A percentile compares a stretch with the other conserved stretches of the same genome.
Evolutionary conservation across 257 asterid species (phyloP).

Genomic region (Lycium ferocissimum): DNA sequence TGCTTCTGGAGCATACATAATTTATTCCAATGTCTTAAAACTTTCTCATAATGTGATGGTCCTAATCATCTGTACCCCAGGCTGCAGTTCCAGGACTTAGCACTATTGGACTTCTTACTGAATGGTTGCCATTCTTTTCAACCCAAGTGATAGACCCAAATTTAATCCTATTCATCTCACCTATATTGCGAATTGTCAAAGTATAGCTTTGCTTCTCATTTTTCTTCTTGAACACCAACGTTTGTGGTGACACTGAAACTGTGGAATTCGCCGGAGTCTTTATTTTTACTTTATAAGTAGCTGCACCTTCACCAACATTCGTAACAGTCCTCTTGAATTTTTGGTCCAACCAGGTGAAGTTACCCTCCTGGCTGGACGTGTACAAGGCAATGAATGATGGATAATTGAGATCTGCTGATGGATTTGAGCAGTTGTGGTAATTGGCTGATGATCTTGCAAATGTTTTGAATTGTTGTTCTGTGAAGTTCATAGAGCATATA

Average conservation of each 20-base stretch:
- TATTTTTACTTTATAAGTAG: not conserved
- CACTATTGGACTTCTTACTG: not conserved
- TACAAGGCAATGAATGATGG: not conserved
- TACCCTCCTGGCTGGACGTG: not conserved
- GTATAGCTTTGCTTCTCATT: not conserved
- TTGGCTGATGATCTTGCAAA: slow-evolving; percentile 16
- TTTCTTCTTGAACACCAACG: not conserved
- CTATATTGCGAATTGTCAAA: slow-evolving; percentile 9
- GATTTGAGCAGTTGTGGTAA: slow-evolving; percentile 6
- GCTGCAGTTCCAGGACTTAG: not conserved
- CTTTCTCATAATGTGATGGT: not conserved
- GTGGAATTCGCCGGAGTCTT: not conserved
- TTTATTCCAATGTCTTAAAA: no score
- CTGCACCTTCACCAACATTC: not conserved
- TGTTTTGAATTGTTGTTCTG: not conserved
- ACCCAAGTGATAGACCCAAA: not conserved
- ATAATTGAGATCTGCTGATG: slow-evolving; percentile 14
- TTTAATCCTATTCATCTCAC: not conserved
- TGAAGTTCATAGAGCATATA: slow-evolving; percentile 12
- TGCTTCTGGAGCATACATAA: no score
- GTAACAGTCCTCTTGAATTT: slow-evolving; percentile 4
- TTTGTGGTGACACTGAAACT: slow-evolving; percentile 4
- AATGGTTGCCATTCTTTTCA: not conserved
- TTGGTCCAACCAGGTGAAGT: slow-evolving; percentile 4
- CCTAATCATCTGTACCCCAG: not conserved